Evolutionary conservation across 2,329 filamentous ascomycete genomes (phyloP).

Genomic region (Helminthosporium solani): DNA sequence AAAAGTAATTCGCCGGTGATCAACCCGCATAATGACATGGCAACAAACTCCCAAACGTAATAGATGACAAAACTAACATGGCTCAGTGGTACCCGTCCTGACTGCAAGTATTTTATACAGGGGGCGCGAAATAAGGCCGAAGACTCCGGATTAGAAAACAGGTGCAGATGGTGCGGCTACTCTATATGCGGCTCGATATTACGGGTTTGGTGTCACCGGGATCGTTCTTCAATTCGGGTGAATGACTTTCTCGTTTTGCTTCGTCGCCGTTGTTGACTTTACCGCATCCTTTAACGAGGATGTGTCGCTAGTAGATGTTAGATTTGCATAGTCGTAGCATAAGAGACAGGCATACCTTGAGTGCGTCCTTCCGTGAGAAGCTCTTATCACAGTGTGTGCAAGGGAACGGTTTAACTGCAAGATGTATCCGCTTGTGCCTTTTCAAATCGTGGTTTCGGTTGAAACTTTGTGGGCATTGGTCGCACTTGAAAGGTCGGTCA

Average conservation of each 20-base stretch:
- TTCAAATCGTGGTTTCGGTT: constrained; percentile 97
- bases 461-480: constrained; percentile 88
- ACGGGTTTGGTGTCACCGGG: constrained; percentile 29
- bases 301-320: constrained; percentile 57
- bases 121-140: constrained; percentile 26
- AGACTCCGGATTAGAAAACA: constrained; percentile 5
- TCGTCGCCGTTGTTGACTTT: constrained; percentile 46
- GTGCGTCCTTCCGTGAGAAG: constrained; percentile 92
- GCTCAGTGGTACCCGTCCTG: constrained; percentile 17
- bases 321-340: constrained; percentile 12
- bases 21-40: constrained; percentile 28
- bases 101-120: constrained; percentile 38
- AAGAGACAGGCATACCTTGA: constrained; percentile 71
- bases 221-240: constrained; percentile 32
- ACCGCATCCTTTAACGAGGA: constrained; percentile 67
- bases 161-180: background rate
- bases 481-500: constrained; percentile 92
- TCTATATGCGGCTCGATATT: constrained; percentile 27
- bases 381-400: constrained; percentile 92
- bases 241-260: constrained; percentile 37
- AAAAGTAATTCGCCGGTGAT: too few relatives aligned
- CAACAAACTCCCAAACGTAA: constrained; percentile 24
- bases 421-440: constrained; percentile 90
- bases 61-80: constrained; percentile 26
- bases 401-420: constrained; percentile 93